Evolutionary conservation across 768 basidiomycete species (phyloP), one percentile per base, ranked within the genome.

Genomic region (Boletus patriciae): DNA sequence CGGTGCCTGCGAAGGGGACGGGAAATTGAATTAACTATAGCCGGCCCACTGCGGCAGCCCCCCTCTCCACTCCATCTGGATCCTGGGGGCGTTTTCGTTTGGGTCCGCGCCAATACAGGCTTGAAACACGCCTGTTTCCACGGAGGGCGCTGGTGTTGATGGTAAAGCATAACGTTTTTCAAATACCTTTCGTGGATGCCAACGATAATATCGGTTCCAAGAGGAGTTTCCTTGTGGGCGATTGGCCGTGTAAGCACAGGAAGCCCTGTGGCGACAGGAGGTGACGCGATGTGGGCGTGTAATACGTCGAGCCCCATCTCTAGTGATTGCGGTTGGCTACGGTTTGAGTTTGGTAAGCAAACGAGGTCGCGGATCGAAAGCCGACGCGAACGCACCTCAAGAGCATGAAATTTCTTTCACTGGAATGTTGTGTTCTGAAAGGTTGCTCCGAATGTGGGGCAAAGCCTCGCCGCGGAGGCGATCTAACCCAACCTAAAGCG

Each of bases 81-180:
- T 62, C 60, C 13, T 70, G 60, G 50, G 43, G 42, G 55, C 25
- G 25, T 48, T 54, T 38, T 49, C 70, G 50, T 61, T 72, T 47
- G 69, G 65, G 23, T 62, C 59, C 52, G 83, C 67, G 9, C 83
- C 85, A 7, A 85, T 73, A 46, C 64, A 76, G 1, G 64, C 19
- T 1, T 88, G 90, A 62, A 91, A 81, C 6, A 88, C 82, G 8
- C 85, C 86, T 3, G 77, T 78, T 25, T 76, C 76, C 2, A 82
- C 79, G 8, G 31, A 12, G 6, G 19, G 29, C 15, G 13, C 12
- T 1, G 31, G 19, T 31, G 15, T 44, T 12, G 15, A 15, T 5
- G 45, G 19, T 7, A 29, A 33, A 11, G 58, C 50, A 5, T 47
- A 50, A 18, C 40, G 47, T 15, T 34, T 49, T 33, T 57, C 10